A percentile compares a stretch with the other conserved stretches of the same genome.
Conservation (phyloP, 345 rosid species). For the Abelmoschus esculentus region DNA sequence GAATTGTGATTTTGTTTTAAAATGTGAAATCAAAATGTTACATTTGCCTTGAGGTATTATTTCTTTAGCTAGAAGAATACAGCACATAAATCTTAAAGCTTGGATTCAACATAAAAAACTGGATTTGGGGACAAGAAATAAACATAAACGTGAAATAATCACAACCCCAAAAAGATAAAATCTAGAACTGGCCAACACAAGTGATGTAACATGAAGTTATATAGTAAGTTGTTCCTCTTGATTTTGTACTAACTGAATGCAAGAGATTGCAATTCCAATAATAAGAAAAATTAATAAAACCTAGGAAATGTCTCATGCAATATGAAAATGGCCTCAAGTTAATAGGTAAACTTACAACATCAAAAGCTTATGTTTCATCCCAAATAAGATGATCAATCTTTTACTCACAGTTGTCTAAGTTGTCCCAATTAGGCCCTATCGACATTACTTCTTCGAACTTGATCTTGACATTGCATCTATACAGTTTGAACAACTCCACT, state of each 20-base stretch:
- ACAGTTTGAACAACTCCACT: constrained; percentile 5
- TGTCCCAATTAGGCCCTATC: constrained; percentile 2
- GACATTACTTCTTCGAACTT: not conserved
- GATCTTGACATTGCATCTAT: not conserved
- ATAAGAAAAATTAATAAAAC: not conserved
- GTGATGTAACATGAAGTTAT: not conserved
- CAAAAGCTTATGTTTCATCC: not conserved
- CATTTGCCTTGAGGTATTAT: not conserved
- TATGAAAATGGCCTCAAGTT: not conserved
- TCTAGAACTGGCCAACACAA: not conserved
- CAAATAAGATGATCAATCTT: not conserved
- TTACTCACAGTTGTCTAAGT: not conserved
- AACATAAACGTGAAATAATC: not conserved
- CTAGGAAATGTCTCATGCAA: not conserved
- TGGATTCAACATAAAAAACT: not conserved
- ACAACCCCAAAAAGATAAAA: too few species aligned
- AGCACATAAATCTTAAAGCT: too few species aligned
- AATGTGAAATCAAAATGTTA: not conserved
- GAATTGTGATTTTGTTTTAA: not conserved
- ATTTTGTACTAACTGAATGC: not conserved
- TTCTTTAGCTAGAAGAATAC: too few species aligned
- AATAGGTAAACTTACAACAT: not conserved
- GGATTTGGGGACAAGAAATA: not conserved
- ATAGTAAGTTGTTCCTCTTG: not conserved
- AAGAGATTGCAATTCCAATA: not conserved